A percentile compares a stretch with the other conserved stretches of the same genome.
Evolutionary conservation across 768 basidiomycete genomes (phyloP).

Genomic region (button mushroom (Agaricus bisporus)): DNA sequence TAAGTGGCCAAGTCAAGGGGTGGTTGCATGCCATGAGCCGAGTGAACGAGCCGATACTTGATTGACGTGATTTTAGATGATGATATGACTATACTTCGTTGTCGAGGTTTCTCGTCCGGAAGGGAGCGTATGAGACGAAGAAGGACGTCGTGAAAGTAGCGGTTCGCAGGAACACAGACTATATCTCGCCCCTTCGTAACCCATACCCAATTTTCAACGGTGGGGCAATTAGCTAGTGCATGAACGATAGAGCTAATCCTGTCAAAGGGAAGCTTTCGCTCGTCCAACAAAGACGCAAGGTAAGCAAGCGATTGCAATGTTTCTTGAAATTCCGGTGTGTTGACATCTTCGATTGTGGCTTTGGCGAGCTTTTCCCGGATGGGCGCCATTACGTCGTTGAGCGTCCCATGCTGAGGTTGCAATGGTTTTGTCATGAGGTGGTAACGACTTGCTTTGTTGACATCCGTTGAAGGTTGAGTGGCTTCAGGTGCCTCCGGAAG

Average conservation of each 20-base stretch:
- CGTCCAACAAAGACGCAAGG: constrained; percentile 46
- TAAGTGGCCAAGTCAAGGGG: constrained; percentile 27
- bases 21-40: constrained; percentile 10
- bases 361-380: constrained; percentile 10
- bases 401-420: background rate
- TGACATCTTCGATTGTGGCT: constrained; percentile 15
- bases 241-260: constrained; percentile 40
- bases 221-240: constrained; percentile 41
- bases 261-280: constrained; percentile 38
- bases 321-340: constrained; percentile 28
- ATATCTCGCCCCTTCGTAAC: constrained; percentile 21
- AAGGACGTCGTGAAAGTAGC: constrained; percentile 45
- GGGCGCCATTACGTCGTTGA: background rate
- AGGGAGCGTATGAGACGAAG: constrained; percentile 31
- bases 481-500: background rate
- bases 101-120: constrained; percentile 14
- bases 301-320: constrained; percentile 58
- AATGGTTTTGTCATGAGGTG: background rate
- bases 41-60: background rate
- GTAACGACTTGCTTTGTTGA: constrained; percentile 13
- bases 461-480: constrained; percentile 1
- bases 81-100: background rate
- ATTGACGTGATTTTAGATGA: background rate
- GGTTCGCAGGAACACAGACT: constrained; percentile 31
- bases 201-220: constrained; percentile 32